A percentile compares a stretch with the other conserved stretches of the same genome.
Conservation (phyloP, 164 flowering plant species). For the Cinnamomum micranthum region DNA sequence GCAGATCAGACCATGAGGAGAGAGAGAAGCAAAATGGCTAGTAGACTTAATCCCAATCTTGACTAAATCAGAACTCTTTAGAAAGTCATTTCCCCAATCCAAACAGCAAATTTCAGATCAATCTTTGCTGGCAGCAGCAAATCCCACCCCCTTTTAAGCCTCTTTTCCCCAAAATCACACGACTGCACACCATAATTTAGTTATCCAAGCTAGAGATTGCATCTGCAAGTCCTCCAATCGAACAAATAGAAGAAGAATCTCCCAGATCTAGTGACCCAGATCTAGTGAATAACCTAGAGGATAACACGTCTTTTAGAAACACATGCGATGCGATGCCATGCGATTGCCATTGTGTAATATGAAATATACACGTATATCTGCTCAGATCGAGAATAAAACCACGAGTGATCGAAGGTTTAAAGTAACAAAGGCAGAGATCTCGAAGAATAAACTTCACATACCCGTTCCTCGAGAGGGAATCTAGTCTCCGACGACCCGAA, state of each 20-base stretch:
- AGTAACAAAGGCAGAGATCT: background rate
- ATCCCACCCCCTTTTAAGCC: background rate
- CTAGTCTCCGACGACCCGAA: constrained; percentile 22
- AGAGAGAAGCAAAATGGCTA: background rate
- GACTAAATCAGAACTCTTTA: background rate
- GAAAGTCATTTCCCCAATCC: background rate
- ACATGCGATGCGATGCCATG: background rate
- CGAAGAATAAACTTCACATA: background rate
- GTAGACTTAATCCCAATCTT: background rate
- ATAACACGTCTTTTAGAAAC: background rate
- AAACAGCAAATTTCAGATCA: background rate
- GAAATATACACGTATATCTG: no score
- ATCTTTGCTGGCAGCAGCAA: background rate
- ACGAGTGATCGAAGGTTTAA: no score
- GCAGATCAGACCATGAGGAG: background rate
- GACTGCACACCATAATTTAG: background rate
- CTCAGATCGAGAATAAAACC: background rate
- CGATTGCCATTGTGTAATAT: background rate
- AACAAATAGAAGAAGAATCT: constrained; percentile 1
- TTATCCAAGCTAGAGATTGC: background rate
- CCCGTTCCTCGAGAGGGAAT: constrained; percentile 24
- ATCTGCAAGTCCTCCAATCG: background rate
- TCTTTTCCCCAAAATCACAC: background rate
- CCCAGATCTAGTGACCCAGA: constrained; percentile 1
- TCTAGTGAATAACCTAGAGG: background rate